Percentiles rank a stretch among this genome's conserved stretches.
Conservation (phyloP, 306 rosid genomes). For the cucumber (Cucumis sativus) region DNA sequence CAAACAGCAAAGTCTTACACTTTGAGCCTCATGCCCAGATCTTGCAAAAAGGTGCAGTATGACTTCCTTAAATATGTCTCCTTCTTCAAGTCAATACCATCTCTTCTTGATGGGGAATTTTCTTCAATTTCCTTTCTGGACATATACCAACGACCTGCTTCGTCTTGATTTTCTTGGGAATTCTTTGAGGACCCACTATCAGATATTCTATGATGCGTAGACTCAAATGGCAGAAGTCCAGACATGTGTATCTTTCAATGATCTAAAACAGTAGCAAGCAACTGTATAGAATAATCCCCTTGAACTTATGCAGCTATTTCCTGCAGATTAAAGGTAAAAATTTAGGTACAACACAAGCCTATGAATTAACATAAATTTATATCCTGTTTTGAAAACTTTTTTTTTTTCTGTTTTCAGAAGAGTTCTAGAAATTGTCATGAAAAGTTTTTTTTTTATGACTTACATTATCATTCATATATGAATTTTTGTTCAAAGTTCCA, state of each 20-base stretch:
- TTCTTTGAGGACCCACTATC: constrained; percentile 25
- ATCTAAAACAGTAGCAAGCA: background rate
- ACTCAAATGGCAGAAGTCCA: constrained; percentile 23
- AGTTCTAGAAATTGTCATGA: background rate
- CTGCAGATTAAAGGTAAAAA: background rate
- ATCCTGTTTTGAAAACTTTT: background rate
- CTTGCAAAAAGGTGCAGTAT: constrained; percentile 87
- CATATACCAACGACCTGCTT: constrained; percentile 62
- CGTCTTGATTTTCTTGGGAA: constrained; percentile 27
- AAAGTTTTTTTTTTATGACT: background rate
- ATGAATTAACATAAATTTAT: background rate
- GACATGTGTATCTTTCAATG: constrained; percentile 22
- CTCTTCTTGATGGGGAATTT: constrained; percentile 74
- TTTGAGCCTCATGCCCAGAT: constrained; percentile 95
- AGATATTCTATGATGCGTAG: constrained; percentile 28
- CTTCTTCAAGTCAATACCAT: constrained; percentile 84
- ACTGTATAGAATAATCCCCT: background rate
- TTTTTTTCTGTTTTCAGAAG: background rate
- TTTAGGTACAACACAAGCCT: background rate
- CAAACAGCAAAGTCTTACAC: constrained; percentile 46
- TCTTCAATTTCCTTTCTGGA: constrained; percentile 79
- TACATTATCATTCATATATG: background rate
- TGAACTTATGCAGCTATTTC: background rate
- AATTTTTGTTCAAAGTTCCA: background rate
- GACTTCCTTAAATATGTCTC: constrained; percentile 89